Percentiles rank a stretch among this genome's conserved stretches.
These are phyloP conservation scores for Aspergillus intermedius DNA, from an alignment of 2,329 filamentous ascomycete genomes.

Conservation along the genomic window DNA sequence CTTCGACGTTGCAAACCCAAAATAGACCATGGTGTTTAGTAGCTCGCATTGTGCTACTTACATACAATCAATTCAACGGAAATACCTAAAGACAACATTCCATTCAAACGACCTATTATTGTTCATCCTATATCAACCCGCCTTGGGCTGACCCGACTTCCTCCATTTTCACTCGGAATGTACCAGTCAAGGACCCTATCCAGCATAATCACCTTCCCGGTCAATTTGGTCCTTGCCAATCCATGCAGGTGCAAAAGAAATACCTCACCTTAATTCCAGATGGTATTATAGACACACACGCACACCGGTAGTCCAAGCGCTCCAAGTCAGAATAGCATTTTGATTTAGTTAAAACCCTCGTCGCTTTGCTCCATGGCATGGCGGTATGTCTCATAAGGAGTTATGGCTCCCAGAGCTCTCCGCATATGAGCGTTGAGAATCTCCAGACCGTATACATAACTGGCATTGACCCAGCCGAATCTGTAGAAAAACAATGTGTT, in stretches of 20 bases:
- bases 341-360: conserved; percentile 5
- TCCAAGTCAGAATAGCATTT: background rate
- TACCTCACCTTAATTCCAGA: too few species aligned
- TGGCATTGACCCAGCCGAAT: conserved; percentile 98
- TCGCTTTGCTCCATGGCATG: conserved; percentile 47
- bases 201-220: background rate
- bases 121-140: too few species aligned
- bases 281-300: background rate
- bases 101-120: too few species aligned
- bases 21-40: too few species aligned
- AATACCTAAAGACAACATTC: too few species aligned
- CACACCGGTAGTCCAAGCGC: background rate
- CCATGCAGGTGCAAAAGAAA: too few species aligned
- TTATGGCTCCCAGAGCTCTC: conserved; percentile 79
- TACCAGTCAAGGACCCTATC: too few species aligned
- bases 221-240: background rate
- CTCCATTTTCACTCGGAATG: too few species aligned
- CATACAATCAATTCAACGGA: too few species aligned
- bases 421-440: conserved; percentile 85
- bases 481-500: conserved; percentile 40
- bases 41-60: too few species aligned
- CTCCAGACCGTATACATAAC: conserved; percentile 87
- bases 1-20: too few species aligned
- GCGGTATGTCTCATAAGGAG: conserved; percentile 75
- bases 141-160: too few species aligned